These are phyloP conservation scores for Tubosaeta sp. DNA, from an alignment of 768 basidiomycete species.

Conservation along the genomic window DNA sequence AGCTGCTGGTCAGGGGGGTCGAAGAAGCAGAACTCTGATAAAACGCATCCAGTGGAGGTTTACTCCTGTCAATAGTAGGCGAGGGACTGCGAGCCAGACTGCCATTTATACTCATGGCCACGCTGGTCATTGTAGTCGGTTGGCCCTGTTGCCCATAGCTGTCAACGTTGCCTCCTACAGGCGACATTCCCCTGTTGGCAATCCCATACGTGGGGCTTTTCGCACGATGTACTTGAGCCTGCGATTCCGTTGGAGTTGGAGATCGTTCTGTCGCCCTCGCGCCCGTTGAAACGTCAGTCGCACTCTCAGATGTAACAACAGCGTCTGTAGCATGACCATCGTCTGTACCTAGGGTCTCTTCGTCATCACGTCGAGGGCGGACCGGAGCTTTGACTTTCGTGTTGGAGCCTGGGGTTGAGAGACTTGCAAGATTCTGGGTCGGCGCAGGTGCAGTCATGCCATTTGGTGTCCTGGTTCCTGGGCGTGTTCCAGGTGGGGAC, in stretches of 20 bases:
- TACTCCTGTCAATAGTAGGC: constrained; percentile 50
- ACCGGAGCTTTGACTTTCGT: constrained; percentile 49
- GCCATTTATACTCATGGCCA: constrained; percentile 52
- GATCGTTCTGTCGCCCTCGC: constrained; percentile 41
- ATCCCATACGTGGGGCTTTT: constrained; percentile 52
- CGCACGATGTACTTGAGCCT: constrained; percentile 32
- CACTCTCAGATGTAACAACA: constrained; percentile 40
- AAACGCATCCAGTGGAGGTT: constrained; percentile 59
- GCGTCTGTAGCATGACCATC: constrained; percentile 49
- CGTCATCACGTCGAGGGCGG: constrained; percentile 45
- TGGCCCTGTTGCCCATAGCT: constrained; percentile 20
- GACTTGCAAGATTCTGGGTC: constrained; percentile 9
- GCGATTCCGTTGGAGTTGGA: constrained; percentile 51
- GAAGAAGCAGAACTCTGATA: constrained; percentile 38
- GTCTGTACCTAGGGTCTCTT: constrained; percentile 39
- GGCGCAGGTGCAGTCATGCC: constrained; percentile 13
- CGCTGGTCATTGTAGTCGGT: constrained; percentile 48
- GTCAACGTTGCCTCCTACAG: constrained; percentile 35
- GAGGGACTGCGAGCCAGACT: constrained; percentile 51
- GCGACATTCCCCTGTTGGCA: constrained; percentile 58
- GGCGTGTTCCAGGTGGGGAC: constrained; percentile 54
- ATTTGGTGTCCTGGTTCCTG: constrained; percentile 34
- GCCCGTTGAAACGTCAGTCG: constrained; percentile 24
- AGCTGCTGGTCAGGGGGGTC: constrained; percentile 50
- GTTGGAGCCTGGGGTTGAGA: constrained; percentile 22